Evolutionary conservation across 176 grass and related monocot species (phyloP).

Genomic region (Tuctoria greenei): DNA sequence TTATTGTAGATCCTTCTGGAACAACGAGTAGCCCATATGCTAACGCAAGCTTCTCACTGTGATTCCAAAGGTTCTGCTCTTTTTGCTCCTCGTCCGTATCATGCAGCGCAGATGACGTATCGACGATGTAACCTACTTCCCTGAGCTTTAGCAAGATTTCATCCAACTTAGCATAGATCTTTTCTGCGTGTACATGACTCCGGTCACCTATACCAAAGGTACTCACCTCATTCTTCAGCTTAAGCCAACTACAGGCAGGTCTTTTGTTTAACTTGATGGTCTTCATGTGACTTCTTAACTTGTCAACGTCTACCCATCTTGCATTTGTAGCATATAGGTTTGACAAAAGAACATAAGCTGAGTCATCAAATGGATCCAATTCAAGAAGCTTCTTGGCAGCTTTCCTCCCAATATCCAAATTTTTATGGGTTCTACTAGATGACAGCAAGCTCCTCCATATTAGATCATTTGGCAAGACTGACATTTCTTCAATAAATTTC

Average conservation of each 20-base stretch:
- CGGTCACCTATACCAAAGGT: constrained; percentile 71
- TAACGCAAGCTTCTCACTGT: constrained; percentile 83
- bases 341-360: constrained; percentile 86
- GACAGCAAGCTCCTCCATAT: constrained; percentile 92
- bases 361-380: constrained; percentile 80
- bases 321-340: constrained; percentile 75
- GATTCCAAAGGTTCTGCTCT: constrained; percentile 80
- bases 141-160: constrained; percentile 61
- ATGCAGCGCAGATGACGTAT: constrained; percentile 77
- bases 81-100: constrained; percentile 92
- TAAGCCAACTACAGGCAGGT: constrained; percentile 90
- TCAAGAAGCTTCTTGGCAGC: constrained; percentile 71
- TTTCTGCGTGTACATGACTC: constrained; percentile 46
- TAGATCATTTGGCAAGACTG: constrained; percentile 63
- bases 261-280: constrained; percentile 84
- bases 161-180: constrained; percentile 69
- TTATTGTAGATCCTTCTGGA: constrained; percentile 52
- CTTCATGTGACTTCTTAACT: constrained; percentile 79
- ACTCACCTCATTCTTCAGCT: constrained; percentile 75
- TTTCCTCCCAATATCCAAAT: constrained; percentile 73
- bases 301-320: constrained; percentile 76
- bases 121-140: constrained; percentile 58
- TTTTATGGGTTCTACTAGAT: constrained; percentile 71
- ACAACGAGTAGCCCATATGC: constrained; percentile 60
- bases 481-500: constrained; percentile 74